Base-by-base conservation (phyloP, 192 early-diverging fungal species). In the Mortierella alpina region DNA sequence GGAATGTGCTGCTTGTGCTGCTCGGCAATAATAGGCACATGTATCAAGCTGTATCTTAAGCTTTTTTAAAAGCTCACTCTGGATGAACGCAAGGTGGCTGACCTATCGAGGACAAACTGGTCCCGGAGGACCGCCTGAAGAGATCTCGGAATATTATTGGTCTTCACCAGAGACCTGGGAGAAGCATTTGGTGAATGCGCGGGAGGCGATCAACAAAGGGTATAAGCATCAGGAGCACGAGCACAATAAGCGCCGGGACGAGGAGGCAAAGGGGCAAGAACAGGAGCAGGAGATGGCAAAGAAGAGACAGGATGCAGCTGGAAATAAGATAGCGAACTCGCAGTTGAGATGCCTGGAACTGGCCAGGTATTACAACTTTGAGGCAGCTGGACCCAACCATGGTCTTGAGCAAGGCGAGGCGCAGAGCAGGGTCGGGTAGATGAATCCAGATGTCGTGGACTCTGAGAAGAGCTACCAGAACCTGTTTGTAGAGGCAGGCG, bases 291-390 rank as follows among this genome's bases (percentile, higher is more conserved):
- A 55, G 2, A 18, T 11, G 15, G 41, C 39, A 46, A 45, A 11
- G 56, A 45, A 63, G 49, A 20, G 2, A 50, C 2, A 41, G 23
- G 60, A 63, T 57, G 1, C 4, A 5, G 9, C n/a, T 15, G 14
- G 8, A 31, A 51, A 31, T 31, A 51, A 42, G 22, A 15, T 31
- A 6, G 23, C 23, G 12, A 44, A 45, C 31, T 58, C 60, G 1
- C 66, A 58, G 0, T 4, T 54, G 12, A 65, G 61, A 20, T 76
- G 74, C 56, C 59, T 76, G 18, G 45, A 69, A 3, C 20, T 46
- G 5, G 74, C 74, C 5, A 58, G 53, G 0, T 75, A 75, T 42
- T 75, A 75, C 41, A 68, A 68, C 49, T 75, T 75, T 68, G 66
- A 68, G 22, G 59, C 49, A 22, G 31, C 44, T 4, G 59, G 61